Base-by-base conservation (phyloP, 1,139 yeast species). In the Lodderomyces elongisporus region DNA sequence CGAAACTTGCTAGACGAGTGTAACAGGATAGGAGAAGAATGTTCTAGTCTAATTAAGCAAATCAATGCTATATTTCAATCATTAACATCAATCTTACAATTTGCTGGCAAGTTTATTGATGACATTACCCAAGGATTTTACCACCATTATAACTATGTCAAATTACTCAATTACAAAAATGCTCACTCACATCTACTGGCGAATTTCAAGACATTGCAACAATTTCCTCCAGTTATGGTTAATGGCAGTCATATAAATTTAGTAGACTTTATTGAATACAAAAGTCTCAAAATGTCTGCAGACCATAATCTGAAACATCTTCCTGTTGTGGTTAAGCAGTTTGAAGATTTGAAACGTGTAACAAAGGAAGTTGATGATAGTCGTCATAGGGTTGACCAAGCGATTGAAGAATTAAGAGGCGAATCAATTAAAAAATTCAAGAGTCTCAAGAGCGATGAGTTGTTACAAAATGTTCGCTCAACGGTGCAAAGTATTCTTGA, bases 71-170 rank as follows among this genome's bases (percentile, higher is more conserved):
- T 79, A 16, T 63, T 79, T 47, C 66, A 70, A 33, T 67, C 83
- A 13, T 56, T 80, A 25, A 72, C 66, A 39, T 72, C 77, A 4
- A 67, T 80, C 6, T 67, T 74, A 34, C 81, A 78, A 46, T 80
- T 80, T 50, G 68, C 77, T 28, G 68, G 75, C 20, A 61, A 66
- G 30, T 76, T 74, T 49, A 62, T 72, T 24, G 48, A 55, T 42
- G 74, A 72, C 34, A 59, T 74, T 26, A 79, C 76, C 37, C 76
- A 71, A 44, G 62, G 61, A 25, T 77, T 75, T 48, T 66, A 68
- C 36, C 67, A 62, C 15, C 68, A 74, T 28, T 58, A 65, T 31
- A 74, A 70, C 30, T 66, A 70, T 36, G 60, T 79, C 32, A 61
- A 60, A 33, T 51, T 69, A 15, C 52, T 80, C 21, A 66, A 64